Conservation (phyloP, 306 rosid species). For the Quercus gilva region DNA sequence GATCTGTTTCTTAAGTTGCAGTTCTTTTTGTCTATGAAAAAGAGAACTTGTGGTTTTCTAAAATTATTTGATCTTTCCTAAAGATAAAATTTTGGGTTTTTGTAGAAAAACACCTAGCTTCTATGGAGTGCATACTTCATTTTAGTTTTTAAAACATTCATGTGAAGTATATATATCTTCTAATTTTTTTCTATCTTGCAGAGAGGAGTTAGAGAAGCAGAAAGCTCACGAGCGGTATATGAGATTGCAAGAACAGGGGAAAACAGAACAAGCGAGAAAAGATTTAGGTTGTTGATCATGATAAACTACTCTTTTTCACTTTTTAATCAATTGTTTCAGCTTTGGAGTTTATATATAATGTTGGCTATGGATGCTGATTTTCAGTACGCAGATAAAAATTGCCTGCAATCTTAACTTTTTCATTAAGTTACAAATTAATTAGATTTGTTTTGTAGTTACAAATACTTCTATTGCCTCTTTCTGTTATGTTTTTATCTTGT, state of each 20-base stretch:
- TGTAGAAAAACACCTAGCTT: background rate
- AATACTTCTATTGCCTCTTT: background rate
- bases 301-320: background rate
- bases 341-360: background rate
- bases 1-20: background rate
- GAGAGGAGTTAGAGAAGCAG: conserved; percentile 90
- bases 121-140: background rate
- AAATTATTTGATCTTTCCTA: background rate
- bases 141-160: background rate
- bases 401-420: background rate
- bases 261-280: conserved; percentile 88
- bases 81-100: background rate
- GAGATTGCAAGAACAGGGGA: conserved; percentile 91
- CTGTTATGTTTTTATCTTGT: background rate
- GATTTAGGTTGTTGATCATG: conserved; percentile 64
- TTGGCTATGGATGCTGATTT: background rate
- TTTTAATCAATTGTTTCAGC: background rate
- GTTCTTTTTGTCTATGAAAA: background rate
- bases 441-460: background rate
- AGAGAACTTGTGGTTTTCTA: background rate
- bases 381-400: background rate
- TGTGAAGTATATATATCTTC: background rate
- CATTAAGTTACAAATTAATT: background rate
- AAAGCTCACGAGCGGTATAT: conserved; percentile 82
- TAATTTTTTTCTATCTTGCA: conserved; percentile 22